Base-by-base conservation (phyloP, 345 rosid genomes). In the Psidium guajava region DNA sequence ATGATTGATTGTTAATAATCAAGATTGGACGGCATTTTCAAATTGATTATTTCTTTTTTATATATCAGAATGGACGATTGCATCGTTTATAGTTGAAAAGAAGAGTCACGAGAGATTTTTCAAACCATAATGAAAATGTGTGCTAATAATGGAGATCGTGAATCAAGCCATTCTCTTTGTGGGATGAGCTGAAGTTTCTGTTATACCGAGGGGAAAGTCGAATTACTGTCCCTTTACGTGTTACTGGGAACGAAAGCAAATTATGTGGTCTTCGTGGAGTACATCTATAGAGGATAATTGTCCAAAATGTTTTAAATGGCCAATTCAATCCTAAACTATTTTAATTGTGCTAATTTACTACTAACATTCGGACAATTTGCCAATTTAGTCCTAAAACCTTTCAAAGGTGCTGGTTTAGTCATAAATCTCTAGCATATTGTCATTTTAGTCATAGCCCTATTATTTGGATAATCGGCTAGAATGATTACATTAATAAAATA, bases 181-280 rank as follows among this genome's bases (percentile, higher is more conserved):
- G 77, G 80, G 47, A 69, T 69, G 80, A 69, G 80, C 80, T 69
- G 80, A 69, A 69, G 80, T 69, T 69, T 36, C 80, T 36, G 47
- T 69, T 69, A 21, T 20, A 54, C 87, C 51, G 73, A 8, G 86
- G 86, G 59, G 86, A 88, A 83, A 32, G 58, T 82, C 81, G 85
- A 47, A 59, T 84, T 52, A 1, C 8, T 52, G 14, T 73, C 85
- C 85, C 80, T 20, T 69, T 36, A 42, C 80, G 47, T 20, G 1
- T 51, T 32, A 53, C 21, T 73, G 73, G 73, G 82, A 8, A 22
- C 36, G 36, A 53, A 53, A 53, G 54, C 21, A 15, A 21, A 54
- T 7, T 54, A 8, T 54, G 25, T 8, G 57, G 25, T 21, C 57
- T 21, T 54, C 57, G 8, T 54, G 57, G 57, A 21, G 57, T 54